Evolutionary conservation across 805 yeast species (phyloP).

Genomic region (Schwanniomyces vanrijiae): DNA sequence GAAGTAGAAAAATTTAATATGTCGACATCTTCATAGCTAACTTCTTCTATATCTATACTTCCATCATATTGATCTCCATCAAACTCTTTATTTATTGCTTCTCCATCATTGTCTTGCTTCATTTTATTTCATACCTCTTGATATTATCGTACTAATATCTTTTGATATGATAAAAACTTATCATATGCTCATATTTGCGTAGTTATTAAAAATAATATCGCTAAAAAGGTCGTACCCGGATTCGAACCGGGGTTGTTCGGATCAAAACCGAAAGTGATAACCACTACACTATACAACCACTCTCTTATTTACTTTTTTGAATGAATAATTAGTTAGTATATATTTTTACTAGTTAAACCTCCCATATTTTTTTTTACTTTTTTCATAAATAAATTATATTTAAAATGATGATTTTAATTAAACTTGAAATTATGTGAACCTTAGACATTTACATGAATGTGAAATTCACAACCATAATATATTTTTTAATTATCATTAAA

Average conservation of each 20-base stretch:
- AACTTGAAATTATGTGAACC: too few species aligned
- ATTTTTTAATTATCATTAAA: too few species aligned
- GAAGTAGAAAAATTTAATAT: conserved; percentile 11
- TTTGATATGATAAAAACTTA: background rate
- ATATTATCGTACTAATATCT: background rate
- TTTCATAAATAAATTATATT: too few species aligned
- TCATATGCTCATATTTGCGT: background rate
- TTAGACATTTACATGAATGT: too few species aligned
- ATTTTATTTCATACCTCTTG: background rate
- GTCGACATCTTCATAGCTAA: background rate
- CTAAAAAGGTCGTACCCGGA: conserved; percentile 73
- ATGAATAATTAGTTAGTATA: too few species aligned
- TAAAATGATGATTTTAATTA: too few species aligned
- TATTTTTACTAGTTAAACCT: too few species aligned
- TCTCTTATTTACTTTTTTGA: too few species aligned
- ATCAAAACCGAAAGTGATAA: conserved; percentile 80
- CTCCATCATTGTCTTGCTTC: background rate
- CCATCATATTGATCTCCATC: background rate
- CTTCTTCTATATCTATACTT: background rate
- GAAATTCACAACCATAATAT: too few species aligned
- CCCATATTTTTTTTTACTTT: too few species aligned
- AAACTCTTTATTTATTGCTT: too few species aligned
- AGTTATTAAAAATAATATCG: too few species aligned
- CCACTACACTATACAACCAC: conserved; percentile 70
- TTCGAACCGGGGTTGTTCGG: conserved; percentile 83